Base-by-base conservation (phyloP, 2,329 filamentous ascomycete species). In the Monilinia aucupariae region DNA sequence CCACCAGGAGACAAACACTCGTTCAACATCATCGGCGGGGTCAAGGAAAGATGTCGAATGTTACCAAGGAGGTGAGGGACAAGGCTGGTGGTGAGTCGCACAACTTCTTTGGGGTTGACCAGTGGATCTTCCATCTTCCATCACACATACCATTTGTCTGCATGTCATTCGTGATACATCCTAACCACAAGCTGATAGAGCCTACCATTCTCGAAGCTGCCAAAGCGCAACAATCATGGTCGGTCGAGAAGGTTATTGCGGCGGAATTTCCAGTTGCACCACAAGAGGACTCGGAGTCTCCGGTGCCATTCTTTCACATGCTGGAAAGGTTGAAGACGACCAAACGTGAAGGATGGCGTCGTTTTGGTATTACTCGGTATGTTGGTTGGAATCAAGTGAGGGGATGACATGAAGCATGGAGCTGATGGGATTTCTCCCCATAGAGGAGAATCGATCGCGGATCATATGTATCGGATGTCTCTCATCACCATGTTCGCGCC, bases 401-500 rank as follows among this genome's bases (percentile, higher is more conserved):
- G 27, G 27, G 6, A 30, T 30, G 27, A 30, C 27, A 30, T 30
- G 27, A n/a, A n/a, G n/a, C n/a, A n/a, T n/a, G 27, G 27, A 30
- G 27, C 27, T 30, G 27, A 30, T 30, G 6, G 27, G 3, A 30
- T 6, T 30, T 30, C 27, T 30, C 27, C 6, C 6, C 27, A 3
- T 4, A 86, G 82, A 64, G 89, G 91, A 74, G 94, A 99, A 77
- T 96, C 91, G 2, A 97, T 99, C 73, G 84, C 91, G 61, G 94
- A 99, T 78, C 94, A 99, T 82, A 99, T 99, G 94, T 99, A 97
- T 78, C 92, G 94, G 78, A 99, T 99, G 94, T 91, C 92, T 56
- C 84, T 99, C 69, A 91, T 99, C 76, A 92, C 91, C 67, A 90
- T 99, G 87, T 85, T 97, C 68, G 92, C 91, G 2, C 93, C 94